Evolutionary conservation across 345 rosid genomes (phyloP).

Genomic region (Arabis alpina): DNA sequence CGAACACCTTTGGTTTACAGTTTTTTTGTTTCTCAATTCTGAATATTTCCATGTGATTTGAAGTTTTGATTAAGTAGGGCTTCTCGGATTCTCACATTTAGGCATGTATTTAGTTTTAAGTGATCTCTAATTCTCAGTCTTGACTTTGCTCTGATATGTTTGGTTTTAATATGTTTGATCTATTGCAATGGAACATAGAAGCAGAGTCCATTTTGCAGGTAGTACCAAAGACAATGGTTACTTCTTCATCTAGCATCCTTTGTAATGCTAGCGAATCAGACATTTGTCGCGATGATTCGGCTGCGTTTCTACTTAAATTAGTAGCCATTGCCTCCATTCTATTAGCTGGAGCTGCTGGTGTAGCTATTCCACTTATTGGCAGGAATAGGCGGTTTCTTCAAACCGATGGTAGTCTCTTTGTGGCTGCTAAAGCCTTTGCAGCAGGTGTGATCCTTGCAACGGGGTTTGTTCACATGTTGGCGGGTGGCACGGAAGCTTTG

Average conservation of each 20-base stretch:
- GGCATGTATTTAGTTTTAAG: too few relatives aligned
- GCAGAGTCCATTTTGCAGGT: constrained; percentile 47
- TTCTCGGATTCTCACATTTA: neutral
- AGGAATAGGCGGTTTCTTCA: constrained; percentile 64
- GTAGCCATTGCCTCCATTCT: constrained; percentile 81
- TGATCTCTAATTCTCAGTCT: too few relatives aligned
- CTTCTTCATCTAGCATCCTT: constrained; percentile 29
- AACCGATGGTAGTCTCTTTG: constrained; percentile 78
- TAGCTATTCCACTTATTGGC: constrained; percentile 78
- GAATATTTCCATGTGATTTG: constrained; percentile 10
- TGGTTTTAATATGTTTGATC: neutral
- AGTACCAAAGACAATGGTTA: constrained; percentile 41
- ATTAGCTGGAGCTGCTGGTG: constrained; percentile 65
- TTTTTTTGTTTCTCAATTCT: neutral
- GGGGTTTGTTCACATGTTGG: constrained; percentile 89
- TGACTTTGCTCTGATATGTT: constrained; percentile 3
- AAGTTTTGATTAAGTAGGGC: neutral
- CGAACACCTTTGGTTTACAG: neutral
- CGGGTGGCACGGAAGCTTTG: constrained; percentile 64
- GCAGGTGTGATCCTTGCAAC: constrained; percentile 96
- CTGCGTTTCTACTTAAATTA: constrained; percentile 65
- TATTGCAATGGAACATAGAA: constrained; percentile 18
- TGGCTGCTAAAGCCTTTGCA: constrained; percentile 85
- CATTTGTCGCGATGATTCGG: constrained; percentile 63
- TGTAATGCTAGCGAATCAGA: constrained; percentile 54